Base-by-base conservation (phyloP, 2,329 filamentous ascomycete species). In the Ceratocystis destructans region DNA sequence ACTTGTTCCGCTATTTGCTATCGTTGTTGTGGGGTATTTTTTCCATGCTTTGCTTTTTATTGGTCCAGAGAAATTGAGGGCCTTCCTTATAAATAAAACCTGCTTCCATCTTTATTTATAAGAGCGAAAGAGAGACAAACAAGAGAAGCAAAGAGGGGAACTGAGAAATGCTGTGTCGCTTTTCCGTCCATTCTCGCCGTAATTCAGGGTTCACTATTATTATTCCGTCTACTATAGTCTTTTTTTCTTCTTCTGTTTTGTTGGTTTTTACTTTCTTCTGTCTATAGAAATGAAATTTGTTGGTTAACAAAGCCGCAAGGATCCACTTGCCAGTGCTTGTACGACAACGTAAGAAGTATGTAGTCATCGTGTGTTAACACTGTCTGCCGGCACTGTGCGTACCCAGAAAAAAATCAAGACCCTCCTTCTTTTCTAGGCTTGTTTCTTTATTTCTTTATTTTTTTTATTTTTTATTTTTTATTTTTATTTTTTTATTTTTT, bases 21-120 rank as follows among this genome's bases (percentile, higher is more conserved):
- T 31, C 8, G 53, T 57, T 55, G 22, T 55, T 55, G 50, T 55
- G n/a, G 10, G 50, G 50, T 22, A 50, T 22, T 50, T 25, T 22
- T 22, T 22, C 22, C 8, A 10, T n/a, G 46, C 46, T 50, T 50
- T 50, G 46, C n/a, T n/a, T 22, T 50, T 50, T 50, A 22, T 7
- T n/a, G 17, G 46, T n/a, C n/a, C 22, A 50, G 15, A 22, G 46
- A 46, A 64, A 64, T n/a, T 67, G 22, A 55, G 62, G 62, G 62
- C 46, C 48, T 64, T 17, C 46, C 48, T 64, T 17, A 7, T 20
- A 22, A 50, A 8, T 50, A 20, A 20, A 50, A 20, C 7, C 45
- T 50, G 46, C 5, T 20, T 20, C 7, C 22, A 50, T 50, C 6
- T 48, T 50, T 50, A 20, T 48, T 48, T 17, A 48, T 20, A 48